Base-by-base conservation (phyloP, 345 rosid species). In the Laguncularia racemosa region DNA sequence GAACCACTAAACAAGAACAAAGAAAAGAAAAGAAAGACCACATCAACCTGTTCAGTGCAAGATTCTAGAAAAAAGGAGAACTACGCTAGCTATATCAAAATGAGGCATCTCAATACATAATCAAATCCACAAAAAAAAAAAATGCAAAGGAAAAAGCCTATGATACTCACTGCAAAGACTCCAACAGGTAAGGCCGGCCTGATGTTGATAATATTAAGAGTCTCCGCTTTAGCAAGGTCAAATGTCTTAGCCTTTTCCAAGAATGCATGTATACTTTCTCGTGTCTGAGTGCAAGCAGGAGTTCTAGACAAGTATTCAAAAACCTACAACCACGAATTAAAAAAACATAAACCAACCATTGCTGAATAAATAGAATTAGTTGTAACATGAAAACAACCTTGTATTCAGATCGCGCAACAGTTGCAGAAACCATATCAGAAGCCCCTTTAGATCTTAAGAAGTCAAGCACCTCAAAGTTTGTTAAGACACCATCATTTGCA, bases 181-280 rank as follows among this genome's bases (percentile, higher is more conserved):
- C 80, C 95, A 48, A 81, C 91, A 6, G 67, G 53, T 55, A 74
- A 58, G 60, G 78, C 55, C 46, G 97, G 95, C 28, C 79, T 66
- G 23, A 78, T 55, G 62, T 89, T 82, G 70, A 85, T 70, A 64
- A 89, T 81, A 62, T 77, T 84, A 67, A 89, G 89, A 48, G 80
- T 60, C 84, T 89, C 96, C 47, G 92, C 88, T 76, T 89, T 85
- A 0, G 97, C 84, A 40, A 93, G 77, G 50, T 76, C 67, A 63
- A 66, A 87, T 48, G 57, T 76, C 68, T 79, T 80, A 64, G 81
- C 71, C 71, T 77, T 82, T 7, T 76, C 79, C 20, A 78, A 21
- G 58, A 87, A 82, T 61, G 63, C 74, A 21, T 57, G 57, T 23
- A 93, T 67, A 2, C 45, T 70, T 68, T 85, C 90, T 70, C 75